Percentiles rank a stretch among this genome's conserved stretches.
Conservation (phyloP, 2,329 filamentous ascomycete genomes). For the Fusarium sp. region DNA sequence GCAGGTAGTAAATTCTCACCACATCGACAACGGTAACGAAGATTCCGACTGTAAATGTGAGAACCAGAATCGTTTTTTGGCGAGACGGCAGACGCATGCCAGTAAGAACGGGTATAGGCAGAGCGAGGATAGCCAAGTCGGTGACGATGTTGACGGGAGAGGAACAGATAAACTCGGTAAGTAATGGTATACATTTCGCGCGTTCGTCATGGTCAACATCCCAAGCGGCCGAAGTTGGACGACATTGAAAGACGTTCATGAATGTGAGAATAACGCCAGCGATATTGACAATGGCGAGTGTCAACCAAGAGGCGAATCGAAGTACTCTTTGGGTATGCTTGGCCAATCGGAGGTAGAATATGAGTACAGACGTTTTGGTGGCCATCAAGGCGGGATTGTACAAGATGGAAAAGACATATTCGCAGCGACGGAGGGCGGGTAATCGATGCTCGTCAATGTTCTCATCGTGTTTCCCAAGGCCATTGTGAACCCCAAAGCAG, state of each 20-base stretch:
- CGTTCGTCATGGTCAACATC: constrained; percentile 53
- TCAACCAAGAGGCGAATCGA: constrained; percentile 84
- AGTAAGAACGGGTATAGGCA: constrained; percentile 91
- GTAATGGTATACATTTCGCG: constrained; percentile 67
- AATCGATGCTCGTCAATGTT: constrained; percentile 69
- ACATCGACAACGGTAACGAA: constrained; percentile 93
- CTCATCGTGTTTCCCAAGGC: constrained; percentile 77
- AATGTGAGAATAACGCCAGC: constrained; percentile 86
- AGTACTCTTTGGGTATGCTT: constrained; percentile 83
- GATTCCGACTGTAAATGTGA: constrained; percentile 88
- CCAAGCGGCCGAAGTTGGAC: constrained; percentile 80
- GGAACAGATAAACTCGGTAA: constrained; percentile 78
- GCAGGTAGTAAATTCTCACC: constrained; percentile 89
- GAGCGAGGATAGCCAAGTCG: constrained; percentile 86
- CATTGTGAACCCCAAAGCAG: constrained; percentile 73
- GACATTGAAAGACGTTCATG: constrained; percentile 90
- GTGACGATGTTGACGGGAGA: constrained; percentile 94
- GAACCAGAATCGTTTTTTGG: constrained; percentile 88
- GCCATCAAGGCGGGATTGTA: constrained; percentile 92
- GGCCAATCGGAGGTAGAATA: constrained; percentile 90
- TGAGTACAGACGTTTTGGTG: constrained; percentile 91
- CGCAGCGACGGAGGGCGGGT: constrained; percentile 67
- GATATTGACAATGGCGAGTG: constrained; percentile 82
- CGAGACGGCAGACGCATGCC: constrained; percentile 86
- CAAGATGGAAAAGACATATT: constrained; percentile 76